These are phyloP conservation scores for Aegilops sharonensis DNA, from an alignment of 176 grass and related monocot species.

Conservation along the genomic window DNA sequence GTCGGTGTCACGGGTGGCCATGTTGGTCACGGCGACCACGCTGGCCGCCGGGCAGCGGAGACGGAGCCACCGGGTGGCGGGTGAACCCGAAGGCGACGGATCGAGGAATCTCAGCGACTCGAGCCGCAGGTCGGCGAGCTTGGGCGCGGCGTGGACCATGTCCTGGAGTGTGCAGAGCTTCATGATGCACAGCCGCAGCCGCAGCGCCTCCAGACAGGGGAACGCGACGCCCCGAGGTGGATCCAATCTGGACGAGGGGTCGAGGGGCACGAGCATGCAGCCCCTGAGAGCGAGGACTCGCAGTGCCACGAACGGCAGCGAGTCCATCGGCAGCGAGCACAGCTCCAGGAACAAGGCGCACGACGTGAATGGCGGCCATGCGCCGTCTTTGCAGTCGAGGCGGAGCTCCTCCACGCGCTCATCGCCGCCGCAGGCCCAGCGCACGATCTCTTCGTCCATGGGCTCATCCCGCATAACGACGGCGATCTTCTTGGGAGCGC, in stretches of 20 bases:
- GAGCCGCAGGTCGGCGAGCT: not conserved
- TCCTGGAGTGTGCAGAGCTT: not conserved
- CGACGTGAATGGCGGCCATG: not conserved
- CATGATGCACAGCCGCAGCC: not conserved
- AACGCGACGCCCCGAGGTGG: not conserved
- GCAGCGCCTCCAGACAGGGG: not conserved
- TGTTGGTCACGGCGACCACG: not conserved
- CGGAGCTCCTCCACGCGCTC: no score
- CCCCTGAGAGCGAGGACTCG: not conserved
- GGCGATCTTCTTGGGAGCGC: not conserved
- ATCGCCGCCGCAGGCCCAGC: no score
- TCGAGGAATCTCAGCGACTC: not conserved
- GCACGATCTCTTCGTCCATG: not conserved
- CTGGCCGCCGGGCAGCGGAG: not conserved
- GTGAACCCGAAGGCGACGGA: not conserved
- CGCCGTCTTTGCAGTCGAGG: no score
- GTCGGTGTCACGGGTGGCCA: not conserved
- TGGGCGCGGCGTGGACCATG: not conserved
- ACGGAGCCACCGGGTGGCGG: not conserved
- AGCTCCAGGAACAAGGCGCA: not conserved
- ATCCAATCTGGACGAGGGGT: not conserved
- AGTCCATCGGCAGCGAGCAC: not conserved
- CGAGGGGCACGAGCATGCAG: not conserved
- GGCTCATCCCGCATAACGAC: not conserved
- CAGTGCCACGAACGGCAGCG: not conserved